Evolutionary conservation across 2,329 filamentous ascomycete genomes (phyloP).

Genomic region (Colletotrichum karsti): DNA sequence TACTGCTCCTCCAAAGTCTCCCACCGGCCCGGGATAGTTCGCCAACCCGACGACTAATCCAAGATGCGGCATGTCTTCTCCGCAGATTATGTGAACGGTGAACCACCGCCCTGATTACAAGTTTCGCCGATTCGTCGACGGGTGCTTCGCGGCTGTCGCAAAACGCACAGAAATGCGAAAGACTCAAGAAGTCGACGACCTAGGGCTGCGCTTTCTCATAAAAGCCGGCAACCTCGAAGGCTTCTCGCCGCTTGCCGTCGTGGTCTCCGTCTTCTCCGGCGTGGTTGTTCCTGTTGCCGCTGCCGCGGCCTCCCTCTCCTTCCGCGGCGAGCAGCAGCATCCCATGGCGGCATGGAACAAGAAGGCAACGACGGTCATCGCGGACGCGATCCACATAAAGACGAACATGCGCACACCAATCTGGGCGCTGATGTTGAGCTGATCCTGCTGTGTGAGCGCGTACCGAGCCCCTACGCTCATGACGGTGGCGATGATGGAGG

Average conservation of each 20-base stretch:
- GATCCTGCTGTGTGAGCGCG: conserved; percentile 74
- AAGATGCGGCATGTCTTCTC: too few relatives aligned
- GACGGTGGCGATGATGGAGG: conserved; percentile 79
- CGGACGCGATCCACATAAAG: conserved; percentile 88
- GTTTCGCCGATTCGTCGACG: too few relatives aligned
- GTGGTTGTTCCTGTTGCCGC: background rate
- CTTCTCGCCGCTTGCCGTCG: conserved; percentile 13
- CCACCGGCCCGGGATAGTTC: background rate
- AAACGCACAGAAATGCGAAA: background rate
- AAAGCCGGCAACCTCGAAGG: conserved; percentile 24
- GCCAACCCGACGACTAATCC: background rate
- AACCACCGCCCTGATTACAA: too few relatives aligned
- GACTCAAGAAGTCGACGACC: conserved; percentile 14
- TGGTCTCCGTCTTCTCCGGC: conserved; percentile 21
- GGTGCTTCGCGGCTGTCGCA: too few relatives aligned
- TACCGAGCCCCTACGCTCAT: conserved; percentile 86
- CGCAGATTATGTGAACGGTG: too few relatives aligned
- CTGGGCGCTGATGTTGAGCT: conserved; percentile 78
- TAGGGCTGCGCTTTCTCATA: conserved; percentile 29
- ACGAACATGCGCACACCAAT: conserved; percentile 80
- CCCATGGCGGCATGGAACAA: conserved; percentile 78
- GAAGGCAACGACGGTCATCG: conserved; percentile 73
- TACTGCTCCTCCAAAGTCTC: background rate
- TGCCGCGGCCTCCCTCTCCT: conserved; percentile 2
- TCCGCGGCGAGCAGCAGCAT: conserved; percentile 69